phyloP scores from a whole-genome alignment of 2,329 filamentous ascomycete genomes.

The Thielaviopsis populi region DNA sequence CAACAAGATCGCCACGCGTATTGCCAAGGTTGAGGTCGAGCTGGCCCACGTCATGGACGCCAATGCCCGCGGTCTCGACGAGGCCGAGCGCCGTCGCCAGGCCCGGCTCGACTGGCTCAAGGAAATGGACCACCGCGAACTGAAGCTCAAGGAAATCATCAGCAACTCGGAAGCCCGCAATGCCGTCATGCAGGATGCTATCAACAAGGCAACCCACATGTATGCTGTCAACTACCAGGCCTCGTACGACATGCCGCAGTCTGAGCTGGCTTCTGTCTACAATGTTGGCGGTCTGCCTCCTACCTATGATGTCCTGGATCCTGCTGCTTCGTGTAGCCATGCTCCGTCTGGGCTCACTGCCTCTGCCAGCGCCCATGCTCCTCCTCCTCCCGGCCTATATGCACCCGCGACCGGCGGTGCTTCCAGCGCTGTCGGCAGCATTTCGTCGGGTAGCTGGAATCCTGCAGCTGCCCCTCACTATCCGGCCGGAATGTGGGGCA shows the following conservation, averaged over 20 bases:
- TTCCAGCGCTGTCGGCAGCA: not conserved
- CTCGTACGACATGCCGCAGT: not conserved
- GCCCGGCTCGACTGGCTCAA: conserved; percentile 34
- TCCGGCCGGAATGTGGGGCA: conserved; percentile 26
- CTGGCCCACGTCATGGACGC: conserved; percentile 55
- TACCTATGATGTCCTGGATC: conserved; percentile 1
- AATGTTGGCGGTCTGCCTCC: not conserved
- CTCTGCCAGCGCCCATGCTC: not conserved
- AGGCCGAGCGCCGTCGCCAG: conserved; percentile 44
- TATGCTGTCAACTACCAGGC: conserved; percentile 14
- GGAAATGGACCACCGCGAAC: conserved; percentile 32
- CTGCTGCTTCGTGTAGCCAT: not conserved
- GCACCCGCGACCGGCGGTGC: not conserved
- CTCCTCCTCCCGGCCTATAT: not conserved
- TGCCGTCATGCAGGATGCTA: conserved; percentile 28
- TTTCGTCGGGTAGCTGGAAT: conserved; percentile 22
- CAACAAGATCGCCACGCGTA: conserved; percentile 57
- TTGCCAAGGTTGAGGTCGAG: conserved; percentile 58
- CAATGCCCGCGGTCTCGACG: conserved; percentile 48
- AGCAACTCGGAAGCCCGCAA: conserved; percentile 26
- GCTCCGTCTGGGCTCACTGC: not conserved
- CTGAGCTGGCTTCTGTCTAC: conserved; percentile 15
- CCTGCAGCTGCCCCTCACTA: conserved; percentile 25
- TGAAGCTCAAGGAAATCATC: conserved; percentile 29
- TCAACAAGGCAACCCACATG: conserved; percentile 26